phyloP scores from a whole-genome alignment of 2,329 filamentous ascomycete genomes.

The Beauveria brongniartii region DNA sequence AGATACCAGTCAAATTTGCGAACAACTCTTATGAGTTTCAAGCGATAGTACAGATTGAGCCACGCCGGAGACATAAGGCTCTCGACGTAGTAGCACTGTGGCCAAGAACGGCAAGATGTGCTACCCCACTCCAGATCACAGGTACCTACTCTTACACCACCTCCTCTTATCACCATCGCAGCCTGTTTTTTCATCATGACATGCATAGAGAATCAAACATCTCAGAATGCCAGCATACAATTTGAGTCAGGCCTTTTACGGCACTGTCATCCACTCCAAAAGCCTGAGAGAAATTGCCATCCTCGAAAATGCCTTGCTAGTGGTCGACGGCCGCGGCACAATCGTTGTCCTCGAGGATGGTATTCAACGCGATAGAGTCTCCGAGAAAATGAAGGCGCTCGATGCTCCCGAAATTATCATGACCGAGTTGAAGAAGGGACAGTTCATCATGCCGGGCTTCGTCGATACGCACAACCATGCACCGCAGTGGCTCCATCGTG shows the following conservation, averaged over 20 bases:
- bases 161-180: neutral
- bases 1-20: neutral
- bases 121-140: neutral
- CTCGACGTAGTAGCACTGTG: neutral
- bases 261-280: slow-evolving; percentile 27
- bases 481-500: slow-evolving; percentile 44
- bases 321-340: slow-evolving; percentile 18
- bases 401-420: slow-evolving; percentile 10
- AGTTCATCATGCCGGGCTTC: slow-evolving; percentile 52
- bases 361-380: slow-evolving; percentile 12
- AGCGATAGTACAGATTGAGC: too few species aligned
- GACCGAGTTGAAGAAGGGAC: slow-evolving; percentile 26
- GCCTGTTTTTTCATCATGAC: neutral
- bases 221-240: neutral
- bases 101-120: neutral
- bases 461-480: slow-evolving; percentile 64
- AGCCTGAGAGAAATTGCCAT: slow-evolving; percentile 26
- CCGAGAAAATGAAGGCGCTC: slow-evolving; percentile 10
- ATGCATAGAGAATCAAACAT: neutral
- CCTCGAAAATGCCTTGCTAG: slow-evolving; percentile 29
- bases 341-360: slow-evolving; percentile 19
- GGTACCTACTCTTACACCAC: neutral
- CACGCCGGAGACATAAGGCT: neutral
- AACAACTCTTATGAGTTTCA: neutral
- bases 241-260: neutral